Evolutionary conservation across 768 basidiomycete genomes (phyloP), one percentile per base, ranked within the genome.

Genomic region (Tylopilus sp.): DNA sequence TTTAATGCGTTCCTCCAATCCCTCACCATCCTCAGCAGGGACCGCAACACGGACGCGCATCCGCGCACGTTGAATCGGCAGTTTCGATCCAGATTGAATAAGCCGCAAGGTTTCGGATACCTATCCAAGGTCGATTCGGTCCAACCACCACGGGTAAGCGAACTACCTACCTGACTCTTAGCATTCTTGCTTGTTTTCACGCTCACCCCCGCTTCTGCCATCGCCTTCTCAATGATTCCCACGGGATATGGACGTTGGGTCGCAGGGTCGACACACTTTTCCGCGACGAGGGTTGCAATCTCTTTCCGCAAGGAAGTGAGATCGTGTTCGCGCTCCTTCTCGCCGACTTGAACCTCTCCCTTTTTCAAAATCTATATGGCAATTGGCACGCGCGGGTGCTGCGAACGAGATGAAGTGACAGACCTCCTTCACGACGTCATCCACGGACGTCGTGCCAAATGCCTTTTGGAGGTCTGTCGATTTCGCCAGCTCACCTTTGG

Each of bases 151-250:
- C 34, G 26, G 24, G 26, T 28, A 41, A 40, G 17, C 37, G 38
- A 33, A 30, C 28, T 4, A 28, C 75, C 17, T 57, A 89, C 92
- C 82, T 99, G 97, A 46, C 87, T 89, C 74, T 99, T 99, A 6
- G 94, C 95, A 21, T 81, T 87, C 76, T 98, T 98, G 58, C 86
- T 85, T 41, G 79, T 79, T 62, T 90, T 88, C 25, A 96, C 87
- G 60, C 92, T 96, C 71, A 89, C 95, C 1, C 95, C 95, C 10
- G 91, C 87, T 67, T 98, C 95, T 10, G 83, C 74, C 96, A 99
- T 96, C 0, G 94, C 94, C 71, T 97, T 98, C 67, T 99, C 97
- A 57, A 99, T 92, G 77, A 98, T 92, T 17, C 91, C 87, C 29
- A 96, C 92, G 6, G 93, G 87, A 67, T 98, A 94, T 6, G 95